phyloP scores from a whole-genome alignment of 2,329 filamentous ascomycete genomes.

The Cercospora sojina region DNA sequence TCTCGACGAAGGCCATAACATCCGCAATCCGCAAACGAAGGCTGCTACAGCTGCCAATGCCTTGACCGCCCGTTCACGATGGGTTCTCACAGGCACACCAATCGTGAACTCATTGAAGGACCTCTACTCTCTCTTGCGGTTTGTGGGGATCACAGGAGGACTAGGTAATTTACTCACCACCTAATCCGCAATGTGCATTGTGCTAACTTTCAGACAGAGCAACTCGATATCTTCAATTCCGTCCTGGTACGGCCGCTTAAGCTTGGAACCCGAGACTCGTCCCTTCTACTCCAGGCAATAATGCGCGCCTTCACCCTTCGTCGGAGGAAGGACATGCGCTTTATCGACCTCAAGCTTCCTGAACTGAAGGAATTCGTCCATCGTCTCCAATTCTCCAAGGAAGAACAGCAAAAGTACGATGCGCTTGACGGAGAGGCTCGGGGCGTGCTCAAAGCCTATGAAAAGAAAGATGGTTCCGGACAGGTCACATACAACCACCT shows the following conservation, averaged over 20 bases:
- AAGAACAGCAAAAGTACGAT: conserved; percentile 76
- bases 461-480: conserved; percentile 30
- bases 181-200: too few relatives aligned
- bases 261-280: conserved; percentile 56
- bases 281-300: conserved; percentile 67
- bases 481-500: conserved; percentile 67
- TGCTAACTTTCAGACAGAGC: conserved; percentile 43
- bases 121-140: conserved; percentile 75
- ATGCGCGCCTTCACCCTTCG: conserved; percentile 80
- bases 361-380: conserved; percentile 76
- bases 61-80: conserved; percentile 69
- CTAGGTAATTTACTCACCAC: too few relatives aligned
- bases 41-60: conserved; percentile 66
- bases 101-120: conserved; percentile 71
- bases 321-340: conserved; percentile 83
- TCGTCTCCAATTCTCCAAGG: conserved; percentile 67
- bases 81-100: conserved; percentile 70
- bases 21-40: conserved; percentile 75
- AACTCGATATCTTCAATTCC: conserved; percentile 70
- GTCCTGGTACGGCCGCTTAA: conserved; percentile 68
- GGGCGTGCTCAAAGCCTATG: conserved; percentile 62
- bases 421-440: conserved; percentile 73
- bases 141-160: conserved; percentile 72
- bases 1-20: conserved; percentile 79
- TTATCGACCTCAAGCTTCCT: conserved; percentile 77